These are phyloP conservation scores for Cryptococcus neoformans DNA, from an alignment of 1,284 basidiomycete genomes.

Conservation along the genomic window DNA sequence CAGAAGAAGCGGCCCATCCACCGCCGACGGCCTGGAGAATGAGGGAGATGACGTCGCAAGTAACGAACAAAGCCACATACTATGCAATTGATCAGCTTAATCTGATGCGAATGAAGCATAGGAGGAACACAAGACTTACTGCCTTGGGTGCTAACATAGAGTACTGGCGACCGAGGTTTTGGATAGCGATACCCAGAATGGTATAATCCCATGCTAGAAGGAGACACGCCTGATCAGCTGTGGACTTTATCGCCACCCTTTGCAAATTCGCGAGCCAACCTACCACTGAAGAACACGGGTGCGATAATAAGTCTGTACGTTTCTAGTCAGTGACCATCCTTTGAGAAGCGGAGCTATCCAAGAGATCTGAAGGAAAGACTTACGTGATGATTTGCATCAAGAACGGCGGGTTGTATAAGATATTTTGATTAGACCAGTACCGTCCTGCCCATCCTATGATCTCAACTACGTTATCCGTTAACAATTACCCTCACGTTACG, in stretches of 20 bases:
- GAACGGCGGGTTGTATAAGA: slow-evolving; percentile 28
- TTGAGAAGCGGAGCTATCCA: not conserved
- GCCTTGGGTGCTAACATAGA: slow-evolving; percentile 34
- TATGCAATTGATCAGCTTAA: not conserved
- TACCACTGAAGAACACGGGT: slow-evolving; percentile 46
- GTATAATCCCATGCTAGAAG: slow-evolving; percentile 32
- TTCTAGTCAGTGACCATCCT: too few relatives aligned
- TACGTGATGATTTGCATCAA: slow-evolving; percentile 53
- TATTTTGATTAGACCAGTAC: slow-evolving; percentile 30
- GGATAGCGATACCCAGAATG: slow-evolving; percentile 43
- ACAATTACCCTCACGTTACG: slow-evolving; percentile 31
- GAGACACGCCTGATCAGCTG: not conserved
- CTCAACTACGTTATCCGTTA: slow-evolving; percentile 48
- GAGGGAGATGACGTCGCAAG: slow-evolving; percentile 46
- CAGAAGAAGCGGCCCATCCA: slow-evolving; percentile 34
- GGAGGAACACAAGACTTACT: not conserved
- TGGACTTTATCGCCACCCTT: not conserved
- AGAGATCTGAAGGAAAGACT: slow-evolving; percentile 7
- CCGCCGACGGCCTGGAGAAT: slow-evolving; percentile 50
- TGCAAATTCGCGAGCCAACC: not conserved
- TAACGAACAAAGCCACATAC: slow-evolving; percentile 46
- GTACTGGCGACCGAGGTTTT: slow-evolving; percentile 31
- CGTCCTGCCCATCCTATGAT: slow-evolving; percentile 47
- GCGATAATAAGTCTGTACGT: slow-evolving; percentile 37
- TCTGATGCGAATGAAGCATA: not conserved